Percentiles rank a stretch among this genome's conserved stretches.
These are phyloP conservation scores for Clausena lansium DNA, from an alignment of 345 rosid genomes.

Conservation along the genomic window DNA sequence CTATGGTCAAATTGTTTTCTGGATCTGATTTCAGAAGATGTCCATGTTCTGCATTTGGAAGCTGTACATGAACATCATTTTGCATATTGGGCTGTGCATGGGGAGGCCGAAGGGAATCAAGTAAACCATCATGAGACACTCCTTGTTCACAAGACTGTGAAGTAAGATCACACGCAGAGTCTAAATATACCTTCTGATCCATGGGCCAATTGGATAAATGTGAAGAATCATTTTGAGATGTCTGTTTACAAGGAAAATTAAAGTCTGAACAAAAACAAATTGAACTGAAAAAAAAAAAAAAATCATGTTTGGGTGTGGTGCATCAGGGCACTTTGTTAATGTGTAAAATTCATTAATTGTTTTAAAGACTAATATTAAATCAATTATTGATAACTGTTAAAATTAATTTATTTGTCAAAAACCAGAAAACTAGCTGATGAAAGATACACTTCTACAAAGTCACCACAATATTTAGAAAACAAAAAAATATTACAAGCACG, in stretches of 20 bases:
- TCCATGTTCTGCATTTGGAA: slow-evolving; percentile 33
- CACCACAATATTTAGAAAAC: not conserved
- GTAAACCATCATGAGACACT: slow-evolving; percentile 27
- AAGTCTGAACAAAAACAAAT: not conserved
- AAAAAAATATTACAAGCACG: not conserved
- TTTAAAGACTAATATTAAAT: not conserved
- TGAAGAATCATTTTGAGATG: slow-evolving; percentile 27
- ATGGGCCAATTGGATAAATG: slow-evolving; percentile 27
- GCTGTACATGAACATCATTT: slow-evolving; percentile 22
- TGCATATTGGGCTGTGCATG: slow-evolving; percentile 15
- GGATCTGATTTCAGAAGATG: slow-evolving; percentile 25
- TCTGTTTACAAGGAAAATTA: slow-evolving; percentile 24
- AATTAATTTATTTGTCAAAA: not conserved
- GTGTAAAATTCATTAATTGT: not conserved
- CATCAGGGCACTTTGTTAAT: not conserved
- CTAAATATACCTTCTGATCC: slow-evolving; percentile 41
- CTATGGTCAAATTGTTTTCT: slow-evolving; percentile 29
- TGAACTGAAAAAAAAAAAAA: not conserved
- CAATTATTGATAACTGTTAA: not conserved
- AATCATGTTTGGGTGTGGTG: not conserved
- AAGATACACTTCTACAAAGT: not conserved
- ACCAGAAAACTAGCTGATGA: not conserved
- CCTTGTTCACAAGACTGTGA: slow-evolving; percentile 33
- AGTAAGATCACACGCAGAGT: slow-evolving; percentile 29
- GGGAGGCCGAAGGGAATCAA: slow-evolving; percentile 21